Conservation (phyloP, 2,329 filamentous ascomycete species). For the Teratosphaeriaceae sp. region DNA sequence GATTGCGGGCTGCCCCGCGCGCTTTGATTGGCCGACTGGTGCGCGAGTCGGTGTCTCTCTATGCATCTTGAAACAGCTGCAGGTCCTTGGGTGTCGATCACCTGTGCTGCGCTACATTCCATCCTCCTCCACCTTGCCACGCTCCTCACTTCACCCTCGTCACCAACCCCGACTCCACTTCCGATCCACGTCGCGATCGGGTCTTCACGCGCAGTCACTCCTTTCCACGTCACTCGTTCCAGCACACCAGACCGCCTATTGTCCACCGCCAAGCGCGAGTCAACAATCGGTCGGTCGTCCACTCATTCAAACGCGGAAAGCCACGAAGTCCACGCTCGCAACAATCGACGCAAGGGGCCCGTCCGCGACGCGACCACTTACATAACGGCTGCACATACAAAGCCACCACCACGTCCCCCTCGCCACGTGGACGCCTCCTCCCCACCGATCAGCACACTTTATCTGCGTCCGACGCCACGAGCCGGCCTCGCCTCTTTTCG, state of each 20-base stretch:
- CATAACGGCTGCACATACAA: conserved; percentile 3
- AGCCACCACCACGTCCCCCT: neutral
- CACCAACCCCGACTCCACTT: neutral
- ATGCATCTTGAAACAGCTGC: too few relatives aligned
- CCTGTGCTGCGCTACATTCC: too few relatives aligned
- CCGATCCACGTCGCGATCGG: neutral
- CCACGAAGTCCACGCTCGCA: neutral
- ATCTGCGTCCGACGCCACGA: neutral
- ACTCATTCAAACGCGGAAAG: neutral
- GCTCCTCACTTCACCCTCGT: neutral
- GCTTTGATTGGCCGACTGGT: too few relatives aligned
- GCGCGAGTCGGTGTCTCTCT: too few relatives aligned
- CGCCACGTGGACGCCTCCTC: conserved; percentile 3
- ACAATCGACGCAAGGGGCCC: neutral
- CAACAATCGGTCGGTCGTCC: conserved; percentile 1
- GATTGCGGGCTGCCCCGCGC: too few relatives aligned
- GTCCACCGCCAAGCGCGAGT: neutral
- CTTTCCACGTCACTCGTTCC: neutral
- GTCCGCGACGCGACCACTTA: conserved; percentile 4
- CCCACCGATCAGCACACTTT: neutral
- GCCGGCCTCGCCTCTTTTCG: neutral
- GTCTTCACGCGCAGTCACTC: conserved; percentile 5
- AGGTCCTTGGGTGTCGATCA: too few relatives aligned
- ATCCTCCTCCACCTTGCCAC: neutral
- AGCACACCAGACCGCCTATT: neutral